Evolutionary conservation across 2,329 filamentous ascomycete species (phyloP).

Genomic region (Emericellopsis cladophorae): DNA sequence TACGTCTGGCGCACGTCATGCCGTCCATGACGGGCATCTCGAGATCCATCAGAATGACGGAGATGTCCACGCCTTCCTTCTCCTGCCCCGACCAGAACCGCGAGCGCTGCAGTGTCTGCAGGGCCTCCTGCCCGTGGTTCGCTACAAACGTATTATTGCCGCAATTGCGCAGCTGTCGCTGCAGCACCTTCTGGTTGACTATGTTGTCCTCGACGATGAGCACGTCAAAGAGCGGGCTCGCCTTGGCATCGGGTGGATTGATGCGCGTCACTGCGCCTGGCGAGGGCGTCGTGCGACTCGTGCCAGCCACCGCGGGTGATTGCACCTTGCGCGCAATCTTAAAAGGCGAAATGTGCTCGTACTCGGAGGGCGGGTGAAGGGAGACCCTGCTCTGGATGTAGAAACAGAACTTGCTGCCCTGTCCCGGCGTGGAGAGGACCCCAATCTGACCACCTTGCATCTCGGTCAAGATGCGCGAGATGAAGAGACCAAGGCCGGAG

Average conservation of each 20-base stretch:
- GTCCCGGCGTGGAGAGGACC: conserved; percentile 51
- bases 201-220: conserved; percentile 58
- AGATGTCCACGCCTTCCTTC: conserved; percentile 37
- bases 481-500: conserved; percentile 60
- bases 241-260: conserved; percentile 5
- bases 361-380: conserved; percentile 21
- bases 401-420: conserved; percentile 65
- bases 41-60: conserved; percentile 66
- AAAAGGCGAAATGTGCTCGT: conserved; percentile 20
- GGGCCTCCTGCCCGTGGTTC: conserved; percentile 51
- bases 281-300: not conserved
- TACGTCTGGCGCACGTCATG: conserved; percentile 56
- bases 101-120: conserved; percentile 43
- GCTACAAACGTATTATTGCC: conserved; percentile 50
- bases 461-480: conserved; percentile 63
- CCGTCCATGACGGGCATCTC: conserved; percentile 82
- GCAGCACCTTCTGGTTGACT: conserved; percentile 52
- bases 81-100: conserved; percentile 41
- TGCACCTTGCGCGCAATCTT: conserved; percentile 18
- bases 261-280: conserved; percentile 4
- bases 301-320: conserved; percentile 3
- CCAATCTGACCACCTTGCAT: conserved; percentile 70
- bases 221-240: conserved; percentile 32
- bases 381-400: conserved; percentile 58
- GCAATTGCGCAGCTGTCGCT: conserved; percentile 46